Conservation (phyloP, 352 stramenopile species). For the Globisporangium viniferum region DNA sequence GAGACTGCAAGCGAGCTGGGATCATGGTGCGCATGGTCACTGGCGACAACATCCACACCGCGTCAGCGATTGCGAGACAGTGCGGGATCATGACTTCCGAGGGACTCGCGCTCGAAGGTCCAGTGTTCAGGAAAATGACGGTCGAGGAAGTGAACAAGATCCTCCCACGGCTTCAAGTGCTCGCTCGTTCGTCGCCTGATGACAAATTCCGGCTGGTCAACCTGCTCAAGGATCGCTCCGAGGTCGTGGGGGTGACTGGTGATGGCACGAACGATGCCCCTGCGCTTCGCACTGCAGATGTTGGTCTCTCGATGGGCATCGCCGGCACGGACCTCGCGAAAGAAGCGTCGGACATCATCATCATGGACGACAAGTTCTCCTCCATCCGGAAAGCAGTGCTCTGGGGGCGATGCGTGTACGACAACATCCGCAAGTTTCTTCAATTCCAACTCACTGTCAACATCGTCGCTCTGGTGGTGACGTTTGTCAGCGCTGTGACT, state of each 20-base stretch:
- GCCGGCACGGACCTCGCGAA: constrained; percentile 78
- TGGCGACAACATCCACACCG: constrained; percentile 98
- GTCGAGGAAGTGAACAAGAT: constrained; percentile 53
- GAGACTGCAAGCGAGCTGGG: constrained; percentile 92
- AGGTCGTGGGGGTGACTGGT: constrained; percentile 78
- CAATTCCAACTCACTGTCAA: constrained; percentile 86
- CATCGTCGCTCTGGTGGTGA: constrained; percentile 75
- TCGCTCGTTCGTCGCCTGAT: constrained; percentile 93
- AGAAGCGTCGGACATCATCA: constrained; percentile 84
- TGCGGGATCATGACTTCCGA: constrained; percentile 94
- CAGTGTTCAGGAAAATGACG: constrained; percentile 88
- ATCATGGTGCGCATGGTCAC: constrained; percentile 99
- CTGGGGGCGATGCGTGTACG: constrained; percentile 80
- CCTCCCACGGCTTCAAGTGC: constrained; percentile 78
- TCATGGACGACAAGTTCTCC: constrained; percentile 86
- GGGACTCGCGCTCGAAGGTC: constrained; percentile 90
- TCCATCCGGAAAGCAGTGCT: constrained; percentile 78
- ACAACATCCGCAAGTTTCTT: constrained; percentile 85
- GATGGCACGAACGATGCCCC: constrained; percentile 83
- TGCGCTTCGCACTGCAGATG: constrained; percentile 63
- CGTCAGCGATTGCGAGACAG: constrained; percentile 93
- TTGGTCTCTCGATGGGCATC: constrained; percentile 81
- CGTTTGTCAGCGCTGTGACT: constrained; percentile 76
- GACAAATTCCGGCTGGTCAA: constrained; percentile 97
- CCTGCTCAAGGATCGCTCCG: constrained; percentile 60